phyloP scores from a whole-genome alignment of 2,329 filamentous ascomycete genomes.

The Myriosclerotinia curreyana region DNA sequence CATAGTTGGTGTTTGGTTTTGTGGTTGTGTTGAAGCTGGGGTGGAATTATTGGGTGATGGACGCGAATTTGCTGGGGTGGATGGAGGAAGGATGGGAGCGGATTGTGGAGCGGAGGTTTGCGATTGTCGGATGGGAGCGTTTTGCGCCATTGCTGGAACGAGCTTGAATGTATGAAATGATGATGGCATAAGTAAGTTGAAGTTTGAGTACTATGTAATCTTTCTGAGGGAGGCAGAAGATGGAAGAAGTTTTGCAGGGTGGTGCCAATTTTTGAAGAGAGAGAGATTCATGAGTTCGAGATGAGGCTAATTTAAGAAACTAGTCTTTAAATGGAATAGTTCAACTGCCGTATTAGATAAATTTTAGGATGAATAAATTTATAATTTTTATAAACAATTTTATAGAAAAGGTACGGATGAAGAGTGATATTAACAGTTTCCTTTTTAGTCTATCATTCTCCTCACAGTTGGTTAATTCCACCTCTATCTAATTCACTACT shows the following conservation, averaged over 20 bases:
- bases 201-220: neutral
- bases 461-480: neutral
- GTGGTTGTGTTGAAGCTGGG: conserved; percentile 24
- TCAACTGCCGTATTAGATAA: too few relatives aligned
- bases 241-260: conserved; percentile 18
- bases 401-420: too few relatives aligned
- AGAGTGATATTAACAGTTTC: neutral
- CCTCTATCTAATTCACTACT: neutral
- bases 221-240: too few relatives aligned
- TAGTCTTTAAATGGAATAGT: conserved; percentile 4
- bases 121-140: conserved; percentile 23
- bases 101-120: conserved; percentile 24
- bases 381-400: too few relatives aligned
- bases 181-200: conserved; percentile 28
- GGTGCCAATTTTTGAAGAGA: conserved; percentile 13
- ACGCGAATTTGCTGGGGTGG: conserved; percentile 33
- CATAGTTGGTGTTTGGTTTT: conserved; percentile 28
- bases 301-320: conserved; percentile 18
- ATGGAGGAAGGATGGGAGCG: conserved; percentile 33
- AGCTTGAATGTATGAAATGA: conserved; percentile 39
- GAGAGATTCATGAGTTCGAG: conserved; percentile 14
- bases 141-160: conserved; percentile 36
- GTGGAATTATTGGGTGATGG: conserved; percentile 22
- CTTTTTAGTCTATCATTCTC: neutral
- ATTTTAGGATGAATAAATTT: too few relatives aligned